phyloP scores from a whole-genome alignment of 495 filamentous ascomycete species.

The Neurospora sp. region DNA sequence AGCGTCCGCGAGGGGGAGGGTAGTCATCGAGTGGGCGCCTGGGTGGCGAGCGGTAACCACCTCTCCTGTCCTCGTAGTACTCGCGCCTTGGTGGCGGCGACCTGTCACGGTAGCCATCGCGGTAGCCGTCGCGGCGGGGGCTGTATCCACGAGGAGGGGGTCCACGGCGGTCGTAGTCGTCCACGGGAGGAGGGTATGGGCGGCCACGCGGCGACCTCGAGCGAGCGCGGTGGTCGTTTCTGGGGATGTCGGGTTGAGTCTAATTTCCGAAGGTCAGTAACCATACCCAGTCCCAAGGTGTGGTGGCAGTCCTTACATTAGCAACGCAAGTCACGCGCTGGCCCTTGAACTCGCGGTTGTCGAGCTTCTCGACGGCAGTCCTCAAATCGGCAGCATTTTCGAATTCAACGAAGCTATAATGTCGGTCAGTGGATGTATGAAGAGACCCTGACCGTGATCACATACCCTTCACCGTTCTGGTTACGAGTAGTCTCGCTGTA shows the following conservation, averaged over 20 bases:
- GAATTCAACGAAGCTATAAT: slow-evolving; percentile 84
- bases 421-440: background rate
- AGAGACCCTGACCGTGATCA: slow-evolving; percentile 2
- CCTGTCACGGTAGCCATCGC: slow-evolving; percentile 76
- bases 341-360: slow-evolving; percentile 84
- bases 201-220: slow-evolving; percentile 55
- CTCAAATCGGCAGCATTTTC: slow-evolving; percentile 85
- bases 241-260: slow-evolving; percentile 54
- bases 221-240: slow-evolving; percentile 59
- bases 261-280: slow-evolving; percentile 6
- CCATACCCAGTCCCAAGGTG: background rate
- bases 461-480: slow-evolving; percentile 86
- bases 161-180: slow-evolving; percentile 68
- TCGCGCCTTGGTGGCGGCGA: slow-evolving; percentile 57
- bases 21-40: slow-evolving; percentile 67
- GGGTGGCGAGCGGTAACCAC: slow-evolving; percentile 63
- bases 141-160: slow-evolving; percentile 67
- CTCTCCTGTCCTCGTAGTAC: slow-evolving; percentile 73
- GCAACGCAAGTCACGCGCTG: slow-evolving; percentile 69
- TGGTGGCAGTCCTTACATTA: slow-evolving; percentile 53
- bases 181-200: slow-evolving; percentile 50
- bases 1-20: slow-evolving; percentile 50
- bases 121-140: slow-evolving; percentile 48
- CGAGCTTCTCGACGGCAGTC: slow-evolving; percentile 84
- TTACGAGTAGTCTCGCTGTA: slow-evolving; percentile 95